Conservation (phyloP, 768 basidiomycete genomes). For the Kwoniella europaea region DNA sequence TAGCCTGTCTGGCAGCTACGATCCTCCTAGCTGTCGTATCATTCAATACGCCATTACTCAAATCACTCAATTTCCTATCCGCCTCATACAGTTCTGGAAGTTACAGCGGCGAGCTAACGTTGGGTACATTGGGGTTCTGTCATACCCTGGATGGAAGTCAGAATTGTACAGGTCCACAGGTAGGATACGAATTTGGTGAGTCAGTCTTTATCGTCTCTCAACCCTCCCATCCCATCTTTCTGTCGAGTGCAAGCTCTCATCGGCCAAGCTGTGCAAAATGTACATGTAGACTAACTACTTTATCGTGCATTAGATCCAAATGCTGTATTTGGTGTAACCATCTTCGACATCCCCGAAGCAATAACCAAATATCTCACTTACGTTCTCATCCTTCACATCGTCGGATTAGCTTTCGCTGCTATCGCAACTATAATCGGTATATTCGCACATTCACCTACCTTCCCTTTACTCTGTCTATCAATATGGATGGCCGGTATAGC, state of each 20-base stretch:
- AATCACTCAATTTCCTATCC: slow-evolving; percentile 82
- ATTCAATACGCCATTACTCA: slow-evolving; percentile 88
- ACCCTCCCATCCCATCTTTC: too few species aligned
- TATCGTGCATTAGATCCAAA: slow-evolving; percentile 70
- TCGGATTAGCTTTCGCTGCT: slow-evolving; percentile 76
- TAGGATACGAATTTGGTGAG: slow-evolving; percentile 88
- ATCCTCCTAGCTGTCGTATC: slow-evolving; percentile 80
- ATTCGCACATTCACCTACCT: slow-evolving; percentile 79
- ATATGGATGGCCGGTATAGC: slow-evolving; percentile 66
- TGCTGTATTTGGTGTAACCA: slow-evolving; percentile 70
- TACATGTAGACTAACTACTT: slow-evolving; percentile 7
- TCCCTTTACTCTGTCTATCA: slow-evolving; percentile 64
- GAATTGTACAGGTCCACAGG: slow-evolving; percentile 76
- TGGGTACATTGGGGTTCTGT: slow-evolving; percentile 93
- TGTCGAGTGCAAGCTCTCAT: too few species aligned
- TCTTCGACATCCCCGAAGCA: slow-evolving; percentile 76
- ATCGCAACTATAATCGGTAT: slow-evolving; percentile 79
- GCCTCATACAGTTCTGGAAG: slow-evolving; percentile 44
- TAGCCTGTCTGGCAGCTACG: slow-evolving; percentile 79
- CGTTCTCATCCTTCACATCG: slow-evolving; percentile 85
- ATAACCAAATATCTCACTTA: slow-evolving; percentile 93
- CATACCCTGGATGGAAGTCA: slow-evolving; percentile 54
- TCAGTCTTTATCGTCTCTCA: slow-evolving; percentile 20
- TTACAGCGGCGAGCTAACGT: slow-evolving; percentile 64
- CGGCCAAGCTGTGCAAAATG: neutral